phyloP scores from a whole-genome alignment of 2,329 filamentous ascomycete genomes.

The Aspergillus persii region DNA sequence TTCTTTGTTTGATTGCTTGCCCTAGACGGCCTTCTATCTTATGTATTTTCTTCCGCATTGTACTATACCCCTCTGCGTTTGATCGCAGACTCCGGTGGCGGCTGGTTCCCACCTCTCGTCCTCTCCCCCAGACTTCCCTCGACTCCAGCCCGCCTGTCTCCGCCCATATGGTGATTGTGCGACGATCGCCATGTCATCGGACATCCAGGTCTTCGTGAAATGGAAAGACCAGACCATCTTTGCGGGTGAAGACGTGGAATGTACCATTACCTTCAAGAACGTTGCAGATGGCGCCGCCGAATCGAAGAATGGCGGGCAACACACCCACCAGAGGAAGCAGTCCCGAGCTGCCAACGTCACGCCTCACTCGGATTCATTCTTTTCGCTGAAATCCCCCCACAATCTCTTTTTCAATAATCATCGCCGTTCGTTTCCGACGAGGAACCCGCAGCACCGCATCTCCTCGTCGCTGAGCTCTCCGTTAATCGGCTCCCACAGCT shows the following conservation, averaged over 20 bases:
- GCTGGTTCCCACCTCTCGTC: constrained; percentile 20
- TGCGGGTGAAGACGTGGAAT: constrained; percentile 92
- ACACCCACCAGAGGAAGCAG: constrained; percentile 35
- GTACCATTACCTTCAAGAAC: constrained; percentile 95
- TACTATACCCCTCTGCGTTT: constrained; percentile 5
- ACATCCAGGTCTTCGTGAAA: constrained; percentile 92
- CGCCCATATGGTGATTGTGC: constrained; percentile 33
- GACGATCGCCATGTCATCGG: constrained; percentile 53
- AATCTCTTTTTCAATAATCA: constrained; percentile 35
- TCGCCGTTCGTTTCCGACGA: constrained; percentile 36
- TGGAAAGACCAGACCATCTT: constrained; percentile 95
- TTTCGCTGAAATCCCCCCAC: constrained; percentile 38
- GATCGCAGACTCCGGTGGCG: constrained; percentile 10
- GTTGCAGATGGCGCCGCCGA: constrained; percentile 51
- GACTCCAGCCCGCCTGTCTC: constrained; percentile 17
- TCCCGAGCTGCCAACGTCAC: constrained; percentile 36
- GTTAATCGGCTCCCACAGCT: constrained; percentile 39
- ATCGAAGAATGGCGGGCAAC: constrained; percentile 26
- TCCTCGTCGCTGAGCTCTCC: constrained; percentile 43
- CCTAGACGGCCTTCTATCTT: constrained; percentile 17
- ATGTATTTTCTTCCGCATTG: constrained; percentile 9
- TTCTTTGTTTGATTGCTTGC: constrained; percentile 27
- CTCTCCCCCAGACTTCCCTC: constrained; percentile 16
- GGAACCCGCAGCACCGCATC: constrained; percentile 36
- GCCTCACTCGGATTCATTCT: constrained; percentile 36